phyloP scores from a whole-genome alignment of 805 yeast species.

The Wickerhamomyces chambardii region DNA sequence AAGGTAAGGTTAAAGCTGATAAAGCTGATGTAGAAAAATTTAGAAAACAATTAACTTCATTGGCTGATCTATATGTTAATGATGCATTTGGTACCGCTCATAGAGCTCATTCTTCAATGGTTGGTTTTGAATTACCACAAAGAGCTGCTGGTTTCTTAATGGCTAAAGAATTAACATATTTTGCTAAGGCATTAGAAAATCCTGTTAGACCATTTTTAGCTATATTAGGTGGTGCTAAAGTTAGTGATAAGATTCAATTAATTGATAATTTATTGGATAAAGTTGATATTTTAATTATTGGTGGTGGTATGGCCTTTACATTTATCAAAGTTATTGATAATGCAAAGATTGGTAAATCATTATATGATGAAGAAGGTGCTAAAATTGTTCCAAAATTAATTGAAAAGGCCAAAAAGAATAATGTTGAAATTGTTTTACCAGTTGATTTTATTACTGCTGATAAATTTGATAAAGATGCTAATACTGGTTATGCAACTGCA shows the following conservation, averaged over 20 bases:
- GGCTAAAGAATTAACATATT: constrained; percentile 95
- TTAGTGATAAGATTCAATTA: constrained; percentile 96
- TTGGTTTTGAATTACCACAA: constrained; percentile 91
- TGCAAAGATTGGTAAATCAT: constrained; percentile 85
- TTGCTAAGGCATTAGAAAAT: constrained; percentile 97
- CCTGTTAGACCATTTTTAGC: constrained; percentile 98
- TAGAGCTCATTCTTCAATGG: constrained; percentile 99
- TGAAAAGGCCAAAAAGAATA: constrained; percentile 94
- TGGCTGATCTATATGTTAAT: constrained; percentile 95
- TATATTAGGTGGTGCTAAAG: constrained; percentile 99
- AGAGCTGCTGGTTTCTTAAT: constrained; percentile 98
- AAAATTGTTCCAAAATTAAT: constrained; percentile 87
- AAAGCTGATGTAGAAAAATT: constrained; percentile 75
- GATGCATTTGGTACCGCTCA: constrained; percentile 99
- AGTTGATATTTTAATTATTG: constrained; percentile 89
- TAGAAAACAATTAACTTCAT: constrained; percentile 82
- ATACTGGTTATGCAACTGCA: constrained; percentile 75
- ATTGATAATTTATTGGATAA: constrained; percentile 95
- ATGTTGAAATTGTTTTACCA: constrained; percentile 90
- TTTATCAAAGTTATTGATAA: constrained; percentile 88
- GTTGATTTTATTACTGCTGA: constrained; percentile 96
- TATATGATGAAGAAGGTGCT: constrained; percentile 92
- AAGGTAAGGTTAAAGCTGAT: constrained; percentile 90
- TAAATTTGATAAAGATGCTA: constrained; percentile 87
- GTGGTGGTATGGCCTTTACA: constrained; percentile 99